Percentiles rank a stretch among this genome's conserved stretches.
phyloP scores from a whole-genome alignment of 2,329 filamentous ascomycete genomes.

The Ophiostoma populinum region DNA sequence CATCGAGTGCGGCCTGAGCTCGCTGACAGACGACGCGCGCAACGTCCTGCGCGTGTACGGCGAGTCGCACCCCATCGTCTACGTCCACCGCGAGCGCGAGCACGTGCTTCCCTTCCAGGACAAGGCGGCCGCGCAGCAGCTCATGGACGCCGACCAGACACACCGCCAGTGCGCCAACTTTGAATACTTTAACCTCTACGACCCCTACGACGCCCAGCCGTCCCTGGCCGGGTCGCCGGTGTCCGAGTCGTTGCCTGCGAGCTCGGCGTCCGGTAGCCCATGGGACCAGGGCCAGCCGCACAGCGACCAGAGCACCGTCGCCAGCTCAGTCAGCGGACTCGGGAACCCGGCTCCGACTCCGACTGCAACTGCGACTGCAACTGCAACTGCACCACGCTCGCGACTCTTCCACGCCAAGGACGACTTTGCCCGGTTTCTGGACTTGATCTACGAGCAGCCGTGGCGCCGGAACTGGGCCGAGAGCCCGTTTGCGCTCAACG shows the following conservation, averaged over 20 bases:
- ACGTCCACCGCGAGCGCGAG: slow-evolving; percentile 47
- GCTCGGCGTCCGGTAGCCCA: slow-evolving; percentile 10
- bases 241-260: background rate
- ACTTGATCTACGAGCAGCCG: slow-evolving; percentile 36
- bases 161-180: slow-evolving; percentile 49
- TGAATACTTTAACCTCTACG: slow-evolving; percentile 54
- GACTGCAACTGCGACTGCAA: background rate
- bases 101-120: slow-evolving; percentile 42
- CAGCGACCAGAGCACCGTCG: background rate
- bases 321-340: too few species aligned
- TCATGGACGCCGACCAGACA: slow-evolving; percentile 35
- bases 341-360: too few species aligned
- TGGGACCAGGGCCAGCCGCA: background rate
- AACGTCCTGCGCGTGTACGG: slow-evolving; percentile 40
- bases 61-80: slow-evolving; percentile 49
- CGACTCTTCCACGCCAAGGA: slow-evolving; percentile 40
- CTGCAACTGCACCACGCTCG: slow-evolving; percentile 24
- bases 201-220: slow-evolving; percentile 20
- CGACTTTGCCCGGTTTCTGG: slow-evolving; percentile 42
- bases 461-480: slow-evolving; percentile 34
- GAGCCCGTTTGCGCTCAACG: slow-evolving; percentile 42
- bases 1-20: slow-evolving; percentile 51
- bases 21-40: slow-evolving; percentile 43
- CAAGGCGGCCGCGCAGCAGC: slow-evolving; percentile 33
- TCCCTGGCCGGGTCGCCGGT: slow-evolving; percentile 11